These are phyloP conservation scores for Linnemannia schmuckeri DNA, from an alignment of 192 early-diverging fungal genomes.

Conservation along the genomic window DNA sequence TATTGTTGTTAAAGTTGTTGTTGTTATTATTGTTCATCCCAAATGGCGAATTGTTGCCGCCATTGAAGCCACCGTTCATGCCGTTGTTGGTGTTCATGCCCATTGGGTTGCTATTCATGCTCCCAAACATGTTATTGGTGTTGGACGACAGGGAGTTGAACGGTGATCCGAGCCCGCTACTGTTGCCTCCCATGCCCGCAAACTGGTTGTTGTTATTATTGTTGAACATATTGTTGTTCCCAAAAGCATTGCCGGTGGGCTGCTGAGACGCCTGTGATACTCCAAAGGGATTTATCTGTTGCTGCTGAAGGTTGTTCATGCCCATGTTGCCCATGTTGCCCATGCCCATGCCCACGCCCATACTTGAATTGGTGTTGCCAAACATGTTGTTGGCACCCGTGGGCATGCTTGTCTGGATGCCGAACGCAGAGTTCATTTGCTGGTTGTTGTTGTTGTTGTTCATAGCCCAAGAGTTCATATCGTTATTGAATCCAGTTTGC, in stretches of 20 bases:
- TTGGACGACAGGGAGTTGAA: constrained; percentile 8
- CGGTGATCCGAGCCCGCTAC: constrained; percentile 13
- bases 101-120: constrained; percentile 15
- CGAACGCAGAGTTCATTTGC: constrained; percentile 34
- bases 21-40: constrained; percentile 30
- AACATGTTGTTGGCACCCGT: constrained; percentile 39
- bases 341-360: constrained; percentile 33
- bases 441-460: constrained; percentile 40
- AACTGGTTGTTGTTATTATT: constrained; percentile 32
- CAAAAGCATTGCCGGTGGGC: neutral
- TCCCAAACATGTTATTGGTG: constrained; percentile 12
- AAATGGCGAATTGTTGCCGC: constrained; percentile 38
- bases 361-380: constrained; percentile 16
- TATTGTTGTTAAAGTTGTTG: constrained; percentile 14
- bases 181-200: constrained; percentile 13
- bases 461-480: constrained; percentile 36
- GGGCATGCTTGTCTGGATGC: constrained; percentile 31
- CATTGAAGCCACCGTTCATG: constrained; percentile 4
- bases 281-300: constrained; percentile 24
- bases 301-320: constrained; percentile 8
- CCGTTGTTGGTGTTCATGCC: constrained; percentile 15
- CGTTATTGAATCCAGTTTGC: constrained; percentile 22
- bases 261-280: constrained; percentile 3
- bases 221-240: constrained; percentile 19
- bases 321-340: constrained; percentile 7